Conservation (phyloP, 805 yeast genomes). For the Kodamaea jinghongensis region DNA sequence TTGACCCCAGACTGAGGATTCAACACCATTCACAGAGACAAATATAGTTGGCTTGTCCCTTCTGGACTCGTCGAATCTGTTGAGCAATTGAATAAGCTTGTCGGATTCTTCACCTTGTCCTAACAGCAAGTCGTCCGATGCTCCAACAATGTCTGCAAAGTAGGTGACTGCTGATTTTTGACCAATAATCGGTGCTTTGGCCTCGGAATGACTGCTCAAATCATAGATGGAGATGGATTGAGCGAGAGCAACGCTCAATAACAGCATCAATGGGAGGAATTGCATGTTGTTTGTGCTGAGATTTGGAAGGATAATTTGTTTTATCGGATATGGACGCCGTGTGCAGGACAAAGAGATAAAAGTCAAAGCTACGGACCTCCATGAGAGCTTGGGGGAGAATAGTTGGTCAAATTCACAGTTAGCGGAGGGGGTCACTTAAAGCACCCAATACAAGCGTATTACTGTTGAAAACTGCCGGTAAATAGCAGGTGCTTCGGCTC, state of each 20-base stretch:
- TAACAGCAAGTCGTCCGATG: slow-evolving; percentile 34
- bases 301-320: neutral
- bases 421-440: too few species aligned
- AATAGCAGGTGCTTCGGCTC: too few species aligned
- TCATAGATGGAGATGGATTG: slow-evolving; percentile 12
- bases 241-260: neutral
- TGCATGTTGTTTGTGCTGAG: slow-evolving; percentile 4
- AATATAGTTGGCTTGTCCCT: slow-evolving; percentile 29
- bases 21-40: slow-evolving; percentile 43
- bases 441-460: too few species aligned
- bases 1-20: slow-evolving; percentile 21
- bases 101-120: slow-evolving; percentile 29
- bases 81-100: slow-evolving; percentile 22
- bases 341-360: neutral
- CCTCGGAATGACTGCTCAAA: slow-evolving; percentile 4
- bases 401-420: too few species aligned
- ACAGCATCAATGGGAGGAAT: slow-evolving; percentile 5
- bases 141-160: slow-evolving; percentile 46
- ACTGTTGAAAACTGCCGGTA: too few species aligned
- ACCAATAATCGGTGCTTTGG: slow-evolving; percentile 3
- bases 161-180: slow-evolving; percentile 36
- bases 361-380: too few species aligned
- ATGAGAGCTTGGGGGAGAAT: too few species aligned
- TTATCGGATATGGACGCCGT: neutral
- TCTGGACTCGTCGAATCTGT: slow-evolving; percentile 12